Percentiles rank a stretch among this genome's conserved stretches.
Evolutionary conservation across 768 basidiomycete species (phyloP).

Genomic region (Agrocybe pediades): DNA sequence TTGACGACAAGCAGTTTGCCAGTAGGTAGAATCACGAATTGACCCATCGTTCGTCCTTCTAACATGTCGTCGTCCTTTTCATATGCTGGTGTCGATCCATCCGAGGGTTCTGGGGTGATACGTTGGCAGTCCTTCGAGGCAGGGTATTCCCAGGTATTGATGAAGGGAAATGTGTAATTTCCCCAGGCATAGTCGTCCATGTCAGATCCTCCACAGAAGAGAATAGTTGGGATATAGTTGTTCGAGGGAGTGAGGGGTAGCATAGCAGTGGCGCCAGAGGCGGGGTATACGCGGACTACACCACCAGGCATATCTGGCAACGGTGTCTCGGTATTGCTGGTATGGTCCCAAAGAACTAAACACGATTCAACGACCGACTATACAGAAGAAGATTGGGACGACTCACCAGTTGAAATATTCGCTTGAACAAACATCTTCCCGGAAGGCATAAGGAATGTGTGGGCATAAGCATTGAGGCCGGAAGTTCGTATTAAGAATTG

Average conservation of each 20-base stretch:
- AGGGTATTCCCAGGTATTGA: constrained; percentile 74
- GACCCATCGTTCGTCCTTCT: constrained; percentile 87
- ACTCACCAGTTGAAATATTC: constrained; percentile 74
- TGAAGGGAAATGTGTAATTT: constrained; percentile 72
- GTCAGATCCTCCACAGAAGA: constrained; percentile 91
- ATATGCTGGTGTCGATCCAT: constrained; percentile 62
- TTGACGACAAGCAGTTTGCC: constrained; percentile 79
- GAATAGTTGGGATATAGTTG: constrained; percentile 79
- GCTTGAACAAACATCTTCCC: constrained; percentile 84
- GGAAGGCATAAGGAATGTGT: constrained; percentile 72
- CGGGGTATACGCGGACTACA: constrained; percentile 86
- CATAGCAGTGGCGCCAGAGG: constrained; percentile 87
- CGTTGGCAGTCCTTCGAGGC: constrained; percentile 76
- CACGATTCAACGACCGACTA: background rate
- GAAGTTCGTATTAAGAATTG: constrained; percentile 72
- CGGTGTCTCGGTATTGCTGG: constrained; percentile 56
- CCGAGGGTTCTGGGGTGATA: constrained; percentile 82
- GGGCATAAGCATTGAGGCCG: constrained; percentile 78
- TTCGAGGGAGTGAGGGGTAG: constrained; percentile 89
- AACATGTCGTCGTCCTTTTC: constrained; percentile 76
- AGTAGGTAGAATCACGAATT: constrained; percentile 83
- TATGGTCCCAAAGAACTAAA: constrained; percentile 35
- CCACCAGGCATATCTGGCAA: constrained; percentile 74
- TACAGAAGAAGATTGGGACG: background rate
- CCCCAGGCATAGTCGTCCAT: constrained; percentile 77